Evolutionary conservation across 2,329 filamentous ascomycete genomes (phyloP).

Genomic region (Beauveria sp.): DNA sequence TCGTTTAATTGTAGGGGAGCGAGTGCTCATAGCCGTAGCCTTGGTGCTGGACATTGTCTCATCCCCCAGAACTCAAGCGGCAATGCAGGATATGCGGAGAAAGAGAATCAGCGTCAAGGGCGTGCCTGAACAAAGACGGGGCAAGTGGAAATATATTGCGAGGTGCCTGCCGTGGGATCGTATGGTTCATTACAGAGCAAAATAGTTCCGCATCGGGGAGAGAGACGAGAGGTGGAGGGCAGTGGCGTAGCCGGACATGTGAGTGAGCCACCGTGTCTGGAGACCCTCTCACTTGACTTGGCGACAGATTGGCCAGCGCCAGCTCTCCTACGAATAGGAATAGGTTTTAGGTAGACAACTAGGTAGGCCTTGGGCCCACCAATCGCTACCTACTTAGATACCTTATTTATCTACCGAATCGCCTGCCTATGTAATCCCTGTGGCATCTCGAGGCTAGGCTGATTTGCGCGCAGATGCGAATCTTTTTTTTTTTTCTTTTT

Average conservation of each 20-base stretch:
- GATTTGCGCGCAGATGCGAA: too few relatives aligned
- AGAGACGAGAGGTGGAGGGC: not conserved
- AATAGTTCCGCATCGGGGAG: not conserved
- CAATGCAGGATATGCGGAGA: not conserved
- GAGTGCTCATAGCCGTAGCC: constrained; percentile 46
- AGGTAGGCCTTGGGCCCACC: too few relatives aligned
- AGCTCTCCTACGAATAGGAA: too few relatives aligned
- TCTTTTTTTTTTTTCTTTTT: too few relatives aligned
- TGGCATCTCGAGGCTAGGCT: too few relatives aligned
- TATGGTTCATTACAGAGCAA: not conserved
- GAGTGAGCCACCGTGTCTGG: constrained; percentile 9
- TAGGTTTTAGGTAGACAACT: too few relatives aligned
- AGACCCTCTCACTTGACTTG: not conserved
- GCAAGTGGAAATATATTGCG: not conserved
- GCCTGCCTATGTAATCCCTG: not conserved
- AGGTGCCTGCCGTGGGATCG: not conserved
- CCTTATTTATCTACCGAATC: not conserved
- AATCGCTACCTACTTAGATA: too few relatives aligned
- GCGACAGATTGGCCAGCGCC: too few relatives aligned
- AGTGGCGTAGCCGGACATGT: not conserved
- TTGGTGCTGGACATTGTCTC: constrained; percentile 8
- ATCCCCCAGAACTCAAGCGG: not conserved
- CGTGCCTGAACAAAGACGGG: not conserved
- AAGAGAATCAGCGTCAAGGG: not conserved
- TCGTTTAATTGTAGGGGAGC: constrained; percentile 76